Percentiles rank a stretch among this genome's conserved stretches.
Evolutionary conservation across 2,329 filamentous ascomycete genomes (phyloP).

Genomic region (Stemphylium vesicarium): DNA sequence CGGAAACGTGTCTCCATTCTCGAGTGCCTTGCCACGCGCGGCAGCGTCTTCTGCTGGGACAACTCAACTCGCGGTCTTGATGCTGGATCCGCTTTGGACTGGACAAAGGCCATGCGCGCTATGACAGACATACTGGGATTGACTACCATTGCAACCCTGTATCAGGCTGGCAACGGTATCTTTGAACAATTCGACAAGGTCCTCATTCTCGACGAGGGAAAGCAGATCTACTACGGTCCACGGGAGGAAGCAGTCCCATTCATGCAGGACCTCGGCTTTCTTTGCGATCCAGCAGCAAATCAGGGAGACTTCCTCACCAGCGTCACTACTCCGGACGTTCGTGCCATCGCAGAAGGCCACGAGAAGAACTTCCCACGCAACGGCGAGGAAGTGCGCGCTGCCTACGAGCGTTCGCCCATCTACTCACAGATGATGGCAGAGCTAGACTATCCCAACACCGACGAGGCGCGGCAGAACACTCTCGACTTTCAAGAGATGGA

Average conservation of each 20-base stretch:
- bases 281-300: constrained; percentile 65
- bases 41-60: constrained; percentile 61
- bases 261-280: constrained; percentile 72
- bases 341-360: constrained; percentile 48
- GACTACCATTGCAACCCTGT: constrained; percentile 64
- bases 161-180: constrained; percentile 57
- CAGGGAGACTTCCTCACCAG: constrained; percentile 76
- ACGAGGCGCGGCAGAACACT: constrained; percentile 48
- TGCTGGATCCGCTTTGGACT: constrained; percentile 58
- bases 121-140: constrained; percentile 57
- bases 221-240: constrained; percentile 75
- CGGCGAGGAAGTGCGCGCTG: constrained; percentile 54
- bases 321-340: constrained; percentile 60
- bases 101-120: constrained; percentile 59
- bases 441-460: constrained; percentile 61
- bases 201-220: constrained; percentile 74
- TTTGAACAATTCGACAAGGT: constrained; percentile 74
- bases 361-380: constrained; percentile 51
- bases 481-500: constrained; percentile 61
- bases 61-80: constrained; percentile 50
- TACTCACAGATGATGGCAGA: constrained; percentile 60
- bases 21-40: constrained; percentile 65
- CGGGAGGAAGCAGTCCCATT: constrained; percentile 64
- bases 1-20: constrained; percentile 72
- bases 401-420: constrained; percentile 60